Base-by-base conservation (phyloP, 805 yeast genomes). In the Kluyveromyces wickerhamii region DNA sequence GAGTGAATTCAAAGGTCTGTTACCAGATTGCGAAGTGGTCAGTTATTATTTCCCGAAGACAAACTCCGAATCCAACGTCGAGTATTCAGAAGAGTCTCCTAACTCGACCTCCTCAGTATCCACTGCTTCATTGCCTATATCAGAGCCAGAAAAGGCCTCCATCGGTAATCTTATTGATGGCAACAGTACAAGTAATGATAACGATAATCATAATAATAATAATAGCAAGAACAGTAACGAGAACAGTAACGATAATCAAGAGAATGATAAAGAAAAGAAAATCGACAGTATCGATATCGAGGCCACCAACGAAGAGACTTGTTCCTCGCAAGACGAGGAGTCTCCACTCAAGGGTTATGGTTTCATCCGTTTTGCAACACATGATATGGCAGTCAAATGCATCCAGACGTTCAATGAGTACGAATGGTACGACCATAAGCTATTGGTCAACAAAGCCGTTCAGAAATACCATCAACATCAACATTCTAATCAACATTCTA, bases 331-430 rank as follows among this genome's bases (percentile, higher is more conserved):
- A 23, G 26, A 40, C 21, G 53, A 41, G 27, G 49, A 42, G 5
- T 37, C 36, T 15, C 42, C 44, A 18, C 36, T 55, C 24, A 54
- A 65, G 39, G 70, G 69, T 10, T 72, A 70, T 44, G 83, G 78
- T 0, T 78, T 70, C 44, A 64, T 78, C 24, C 71, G 69, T 35
- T 74, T 72, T 43, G 51, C 53, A 13, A 57, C 49, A 25, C 77
- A 72, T 47, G 65, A 63, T 13, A 69, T 68, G 41, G 73, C 78
- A 2, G 45, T 73, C 25, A 54, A 47, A 14, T 70, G 75, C 5
- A 64, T 77, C 20, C 66, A 66, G 31, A 63, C 59, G 28, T 63
- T 80, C 38, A 65, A 71, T 45, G 66, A 67, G 19, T 53, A 56
- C 21, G 65, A 59, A 41, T 40, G 70, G 66, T 40, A 42, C 39